A percentile compares a stretch with the other conserved stretches of the same genome.
Evolutionary conservation across 768 basidiomycete genomes (phyloP).

Genomic region (Serendipita sp.): DNA sequence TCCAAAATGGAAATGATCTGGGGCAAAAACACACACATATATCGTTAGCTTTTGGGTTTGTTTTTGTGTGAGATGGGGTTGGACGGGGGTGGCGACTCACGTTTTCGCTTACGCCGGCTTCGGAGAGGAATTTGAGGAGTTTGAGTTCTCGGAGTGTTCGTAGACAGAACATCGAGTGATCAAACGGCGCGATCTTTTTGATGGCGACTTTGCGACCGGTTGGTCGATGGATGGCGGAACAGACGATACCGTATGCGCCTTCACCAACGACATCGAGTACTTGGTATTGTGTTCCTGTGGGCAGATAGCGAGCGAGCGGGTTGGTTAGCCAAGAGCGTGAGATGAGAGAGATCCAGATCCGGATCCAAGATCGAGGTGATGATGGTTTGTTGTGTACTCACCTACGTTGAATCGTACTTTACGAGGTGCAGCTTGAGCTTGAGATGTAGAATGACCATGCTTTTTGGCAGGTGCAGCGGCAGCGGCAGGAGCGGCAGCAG

Average conservation of each 20-base stretch:
- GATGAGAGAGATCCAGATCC: neutral
- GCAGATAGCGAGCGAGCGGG: neutral
- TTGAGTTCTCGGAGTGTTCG: conserved; percentile 82
- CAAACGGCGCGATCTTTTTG: conserved; percentile 91
- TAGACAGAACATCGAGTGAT: conserved; percentile 89
- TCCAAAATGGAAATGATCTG: conserved; percentile 84
- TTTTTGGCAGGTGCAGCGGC: conserved; percentile 21
- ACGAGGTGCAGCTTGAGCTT: conserved; percentile 41
- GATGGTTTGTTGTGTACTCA: conserved; percentile 17
- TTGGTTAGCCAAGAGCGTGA: neutral
- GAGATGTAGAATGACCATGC: conserved; percentile 29
- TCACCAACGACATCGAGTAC: conserved; percentile 79
- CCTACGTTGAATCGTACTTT: conserved; percentile 86
- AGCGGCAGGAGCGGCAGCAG: neutral
- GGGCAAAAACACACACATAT: conserved; percentile 5
- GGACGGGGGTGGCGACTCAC: conserved; percentile 26
- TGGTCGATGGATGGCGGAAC: conserved; percentile 76
- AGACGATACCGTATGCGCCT: conserved; percentile 90
- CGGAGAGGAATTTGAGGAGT: conserved; percentile 70
- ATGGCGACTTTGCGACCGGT: conserved; percentile 88
- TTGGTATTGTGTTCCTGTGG: conserved; percentile 47
- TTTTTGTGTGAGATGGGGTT: neutral
- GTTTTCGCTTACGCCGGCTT: conserved; percentile 80
- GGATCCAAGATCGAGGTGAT: neutral
- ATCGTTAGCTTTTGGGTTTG: conserved; percentile 3